phyloP scores from a whole-genome alignment of 306 rosid species.

The Fragaria ananassa region DNA sequence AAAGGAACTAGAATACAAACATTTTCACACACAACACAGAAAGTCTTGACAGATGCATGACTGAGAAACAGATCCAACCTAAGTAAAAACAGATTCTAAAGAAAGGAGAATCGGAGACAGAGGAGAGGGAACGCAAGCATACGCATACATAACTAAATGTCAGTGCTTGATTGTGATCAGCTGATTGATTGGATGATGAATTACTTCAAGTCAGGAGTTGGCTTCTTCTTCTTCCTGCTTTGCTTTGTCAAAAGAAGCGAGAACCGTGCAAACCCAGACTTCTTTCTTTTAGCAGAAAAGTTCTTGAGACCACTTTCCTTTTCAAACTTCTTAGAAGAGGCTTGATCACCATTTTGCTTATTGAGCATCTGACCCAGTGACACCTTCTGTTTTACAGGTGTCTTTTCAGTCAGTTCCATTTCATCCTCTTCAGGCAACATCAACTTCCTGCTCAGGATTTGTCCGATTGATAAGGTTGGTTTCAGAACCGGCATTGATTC shows the following conservation, averaged over 20 bases:
- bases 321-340: conserved; percentile 38
- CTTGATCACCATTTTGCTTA: conserved; percentile 52
- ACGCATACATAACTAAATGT: conserved; percentile 2
- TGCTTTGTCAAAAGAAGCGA: conserved; percentile 67
- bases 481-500: conserved; percentile 48
- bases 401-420: conserved; percentile 32
- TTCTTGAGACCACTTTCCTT: conserved; percentile 55
- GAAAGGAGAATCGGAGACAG: background rate
- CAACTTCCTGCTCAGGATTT: conserved; percentile 80
- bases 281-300: conserved; percentile 71
- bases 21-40: conserved; percentile 15
- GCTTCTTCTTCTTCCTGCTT: conserved; percentile 75
- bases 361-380: conserved; percentile 90
- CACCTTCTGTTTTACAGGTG: conserved; percentile 55
- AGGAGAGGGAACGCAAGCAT: background rate
- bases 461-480: conserved; percentile 79
- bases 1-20: background rate
- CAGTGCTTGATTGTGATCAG: conserved; percentile 22
- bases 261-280: conserved; percentile 74
- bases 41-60: background rate
- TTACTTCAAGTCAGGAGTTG: conserved; percentile 64
- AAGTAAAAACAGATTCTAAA: conserved; percentile 6
- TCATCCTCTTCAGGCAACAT: conserved; percentile 61
- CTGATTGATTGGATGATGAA: conserved; percentile 5
- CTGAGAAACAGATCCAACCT: conserved; percentile 1